phyloP scores from a whole-genome alignment of 768 basidiomycete genomes.

The Podaxis sp. region DNA sequence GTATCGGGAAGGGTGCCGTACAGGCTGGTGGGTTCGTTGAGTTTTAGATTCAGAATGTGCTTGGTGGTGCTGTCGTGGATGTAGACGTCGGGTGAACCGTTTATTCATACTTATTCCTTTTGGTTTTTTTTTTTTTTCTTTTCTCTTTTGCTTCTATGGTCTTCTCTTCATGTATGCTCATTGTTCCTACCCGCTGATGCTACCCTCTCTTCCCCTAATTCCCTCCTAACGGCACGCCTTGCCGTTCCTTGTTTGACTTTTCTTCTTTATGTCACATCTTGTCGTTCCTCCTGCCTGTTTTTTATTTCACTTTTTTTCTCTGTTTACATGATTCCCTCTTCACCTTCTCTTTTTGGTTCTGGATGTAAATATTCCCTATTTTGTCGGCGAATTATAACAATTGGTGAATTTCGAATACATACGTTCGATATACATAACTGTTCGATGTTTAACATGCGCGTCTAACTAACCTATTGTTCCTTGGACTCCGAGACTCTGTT shows the following conservation, averaged over 20 bases:
- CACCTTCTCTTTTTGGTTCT: constrained; percentile 3
- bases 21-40: constrained; percentile 36
- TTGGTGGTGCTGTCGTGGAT: neutral
- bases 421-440: neutral
- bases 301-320: neutral
- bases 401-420: neutral
- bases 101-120: neutral
- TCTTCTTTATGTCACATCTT: neutral
- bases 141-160: neutral
- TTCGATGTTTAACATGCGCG: neutral
- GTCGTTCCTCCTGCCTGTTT: neutral
- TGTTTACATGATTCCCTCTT: neutral
- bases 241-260: neutral
- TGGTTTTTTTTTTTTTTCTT: neutral
- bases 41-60: constrained; percentile 11
- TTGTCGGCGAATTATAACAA: neutral
- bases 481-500: neutral
- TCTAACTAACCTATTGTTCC: neutral
- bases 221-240: neutral
- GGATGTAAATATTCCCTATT: constrained; percentile 7
- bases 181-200: neutral
- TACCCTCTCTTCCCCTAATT: neutral
- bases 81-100: neutral
- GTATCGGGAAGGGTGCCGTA: constrained; percentile 42
- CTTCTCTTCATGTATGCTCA: neutral